Conservation (phyloP, 163 green algal genomes). For the Scenedesmus sp. region DNA sequence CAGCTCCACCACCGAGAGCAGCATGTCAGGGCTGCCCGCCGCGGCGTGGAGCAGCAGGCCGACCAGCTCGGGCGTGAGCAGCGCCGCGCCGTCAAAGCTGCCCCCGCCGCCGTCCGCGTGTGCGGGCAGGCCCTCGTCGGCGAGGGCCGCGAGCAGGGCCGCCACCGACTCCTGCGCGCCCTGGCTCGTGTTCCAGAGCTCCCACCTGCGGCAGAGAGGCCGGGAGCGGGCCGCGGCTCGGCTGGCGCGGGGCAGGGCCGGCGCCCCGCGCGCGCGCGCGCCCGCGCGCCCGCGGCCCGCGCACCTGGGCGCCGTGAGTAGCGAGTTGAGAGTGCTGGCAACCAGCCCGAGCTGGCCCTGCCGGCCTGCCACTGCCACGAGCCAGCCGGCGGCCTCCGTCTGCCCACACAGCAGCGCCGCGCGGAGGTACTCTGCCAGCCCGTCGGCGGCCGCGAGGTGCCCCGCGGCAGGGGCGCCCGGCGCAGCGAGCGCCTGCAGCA, state of each 20-base stretch:
- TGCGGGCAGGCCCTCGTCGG: neutral
- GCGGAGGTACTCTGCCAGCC: conserved; percentile 32
- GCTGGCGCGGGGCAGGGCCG: no score
- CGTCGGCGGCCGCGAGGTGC: neutral
- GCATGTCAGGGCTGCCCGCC: conserved; percentile 19
- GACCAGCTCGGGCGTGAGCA: conserved; percentile 10
- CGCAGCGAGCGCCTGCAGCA: conserved; percentile 14
- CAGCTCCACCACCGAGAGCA: conserved; percentile 18
- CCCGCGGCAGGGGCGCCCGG: neutral
- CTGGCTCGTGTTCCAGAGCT: conserved; percentile 15
- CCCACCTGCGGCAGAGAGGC: neutral
- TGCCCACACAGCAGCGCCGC: conserved; percentile 33
- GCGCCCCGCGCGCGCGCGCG: no score
- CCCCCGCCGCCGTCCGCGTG: no score
- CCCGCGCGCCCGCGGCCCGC: neutral
- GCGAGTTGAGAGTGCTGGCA: neutral
- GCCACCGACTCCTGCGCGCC: neutral
- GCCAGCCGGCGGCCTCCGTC: conserved; percentile 10
- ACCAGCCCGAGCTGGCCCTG: conserved; percentile 17
- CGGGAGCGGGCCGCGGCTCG: no score
- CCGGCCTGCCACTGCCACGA: conserved; percentile 10
- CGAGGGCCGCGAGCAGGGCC: conserved; percentile 7
- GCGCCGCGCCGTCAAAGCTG: neutral
- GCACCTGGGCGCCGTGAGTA: conserved; percentile 29
- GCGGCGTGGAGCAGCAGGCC: conserved; percentile 30